These are phyloP conservation scores for Magnolia kwangsiensis DNA, from an alignment of 164 flowering plant species.

Conservation along the genomic window DNA sequence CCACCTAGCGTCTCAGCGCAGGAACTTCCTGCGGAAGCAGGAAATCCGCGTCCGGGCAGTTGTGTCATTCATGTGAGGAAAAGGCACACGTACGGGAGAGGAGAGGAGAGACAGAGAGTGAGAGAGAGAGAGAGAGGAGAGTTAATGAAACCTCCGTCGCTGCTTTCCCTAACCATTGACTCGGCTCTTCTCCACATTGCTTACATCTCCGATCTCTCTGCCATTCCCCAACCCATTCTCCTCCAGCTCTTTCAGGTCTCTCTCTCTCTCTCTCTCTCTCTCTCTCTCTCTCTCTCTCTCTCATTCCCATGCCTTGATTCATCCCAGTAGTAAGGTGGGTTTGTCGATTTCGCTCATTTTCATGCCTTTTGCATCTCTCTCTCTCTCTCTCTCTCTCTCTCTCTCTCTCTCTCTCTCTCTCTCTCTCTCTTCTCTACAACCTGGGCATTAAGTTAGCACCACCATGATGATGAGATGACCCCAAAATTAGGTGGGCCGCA, in stretches of 20 bases:
- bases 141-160: conserved; percentile 18
- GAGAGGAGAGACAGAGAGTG: background rate
- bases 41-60: no score
- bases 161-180: conserved; percentile 19
- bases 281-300: background rate
- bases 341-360: background rate
- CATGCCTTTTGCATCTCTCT: background rate
- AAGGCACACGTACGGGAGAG: background rate
- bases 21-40: no score
- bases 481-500: no score
- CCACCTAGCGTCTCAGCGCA: no score
- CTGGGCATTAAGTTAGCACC: background rate
- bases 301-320: background rate
- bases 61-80: no score
- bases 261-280: background rate
- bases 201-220: conserved; percentile 17
- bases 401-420: conserved; percentile 1
- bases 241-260: conserved; percentile 13
- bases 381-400: conserved; percentile 7
- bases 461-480: background rate
- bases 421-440: no score
- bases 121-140: background rate
- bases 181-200: conserved; percentile 14
- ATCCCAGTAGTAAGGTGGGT: background rate
- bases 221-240: conserved; percentile 15